Conservation (phyloP, 164 flowering plant genomes). For the Vitis rotundifolia region DNA sequence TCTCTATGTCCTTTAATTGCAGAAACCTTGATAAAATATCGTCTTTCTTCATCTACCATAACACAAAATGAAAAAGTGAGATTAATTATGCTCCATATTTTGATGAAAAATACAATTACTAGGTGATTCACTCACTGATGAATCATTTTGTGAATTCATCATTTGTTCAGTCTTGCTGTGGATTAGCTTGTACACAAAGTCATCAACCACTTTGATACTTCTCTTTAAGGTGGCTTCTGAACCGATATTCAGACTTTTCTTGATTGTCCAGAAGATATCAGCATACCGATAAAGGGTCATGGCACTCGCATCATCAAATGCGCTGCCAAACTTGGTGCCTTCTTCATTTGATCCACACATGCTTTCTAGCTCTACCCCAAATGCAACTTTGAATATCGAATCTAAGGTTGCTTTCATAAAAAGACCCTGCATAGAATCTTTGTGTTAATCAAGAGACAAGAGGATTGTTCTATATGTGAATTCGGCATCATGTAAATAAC, state of each 20-base stretch:
- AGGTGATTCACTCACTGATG: constrained; percentile 33
- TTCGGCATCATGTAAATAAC: neutral
- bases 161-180: constrained; percentile 40
- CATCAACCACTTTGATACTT: constrained; percentile 38
- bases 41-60: constrained; percentile 47
- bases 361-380: constrained; percentile 66
- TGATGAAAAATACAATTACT: neutral
- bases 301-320: constrained; percentile 61
- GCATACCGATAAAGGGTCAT: constrained; percentile 46
- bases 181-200: constrained; percentile 62
- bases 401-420: constrained; percentile 73
- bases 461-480: neutral
- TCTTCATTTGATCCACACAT: constrained; percentile 60
- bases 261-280: constrained; percentile 60
- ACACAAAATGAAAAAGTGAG: neutral
- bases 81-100: neutral
- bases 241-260: constrained; percentile 56
- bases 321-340: constrained; percentile 35
- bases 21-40: constrained; percentile 76
- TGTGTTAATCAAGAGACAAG: neutral
- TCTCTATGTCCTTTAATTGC: constrained; percentile 25
- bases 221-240: constrained; percentile 52
- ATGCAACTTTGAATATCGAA: constrained; percentile 72
- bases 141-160: constrained; percentile 21
- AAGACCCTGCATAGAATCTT: constrained; percentile 42